Conservation (phyloP, 208 protist species). For the Blechomonas ayalai region DNA sequence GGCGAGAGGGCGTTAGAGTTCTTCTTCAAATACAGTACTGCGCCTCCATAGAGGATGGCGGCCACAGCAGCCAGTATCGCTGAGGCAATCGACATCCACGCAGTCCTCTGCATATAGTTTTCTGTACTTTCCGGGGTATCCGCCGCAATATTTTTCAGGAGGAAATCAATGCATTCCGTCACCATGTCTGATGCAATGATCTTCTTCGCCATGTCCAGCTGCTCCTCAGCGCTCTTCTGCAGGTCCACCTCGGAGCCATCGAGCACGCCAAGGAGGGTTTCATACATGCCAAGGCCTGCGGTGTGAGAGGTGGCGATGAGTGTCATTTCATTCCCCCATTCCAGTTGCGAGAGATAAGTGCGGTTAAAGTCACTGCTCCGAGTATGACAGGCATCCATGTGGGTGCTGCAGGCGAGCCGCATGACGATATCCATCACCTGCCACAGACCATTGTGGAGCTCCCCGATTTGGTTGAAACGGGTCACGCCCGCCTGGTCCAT, state of each 20-base stretch:
- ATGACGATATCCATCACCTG: slow-evolving; percentile 5
- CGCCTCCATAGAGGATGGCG: too few species aligned
- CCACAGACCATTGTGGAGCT: slow-evolving; percentile 2
- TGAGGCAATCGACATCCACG: too few species aligned
- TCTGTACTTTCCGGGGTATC: too few species aligned
- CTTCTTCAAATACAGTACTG: too few species aligned
- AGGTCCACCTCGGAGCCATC: slow-evolving; percentile 7
- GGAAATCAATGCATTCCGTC: slow-evolving; percentile 2
- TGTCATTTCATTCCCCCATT: slow-evolving; percentile 6
- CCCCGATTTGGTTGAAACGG: too few species aligned
- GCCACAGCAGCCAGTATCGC: too few species aligned
- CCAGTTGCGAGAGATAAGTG: not conserved
- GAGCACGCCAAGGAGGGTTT: slow-evolving; percentile 2
- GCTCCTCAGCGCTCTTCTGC: not conserved
- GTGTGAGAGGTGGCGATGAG: slow-evolving; percentile 1
- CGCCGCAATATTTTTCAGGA: slow-evolving; percentile 8
- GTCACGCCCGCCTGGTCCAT: too few species aligned
- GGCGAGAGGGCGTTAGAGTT: too few species aligned
- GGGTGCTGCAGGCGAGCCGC: not conserved
- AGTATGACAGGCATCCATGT: slow-evolving; percentile 1
- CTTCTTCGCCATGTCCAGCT: slow-evolving; percentile 3
- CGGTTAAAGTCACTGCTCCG: not conserved
- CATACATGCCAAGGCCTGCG: slow-evolving; percentile 3
- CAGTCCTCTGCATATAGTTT: too few species aligned
- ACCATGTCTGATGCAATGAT: slow-evolving; percentile 7